Evolutionary conservation across 345 rosid genomes (phyloP), one percentile per base, ranked within the genome.

Genomic region (Excoecaria agallocha): DNA sequence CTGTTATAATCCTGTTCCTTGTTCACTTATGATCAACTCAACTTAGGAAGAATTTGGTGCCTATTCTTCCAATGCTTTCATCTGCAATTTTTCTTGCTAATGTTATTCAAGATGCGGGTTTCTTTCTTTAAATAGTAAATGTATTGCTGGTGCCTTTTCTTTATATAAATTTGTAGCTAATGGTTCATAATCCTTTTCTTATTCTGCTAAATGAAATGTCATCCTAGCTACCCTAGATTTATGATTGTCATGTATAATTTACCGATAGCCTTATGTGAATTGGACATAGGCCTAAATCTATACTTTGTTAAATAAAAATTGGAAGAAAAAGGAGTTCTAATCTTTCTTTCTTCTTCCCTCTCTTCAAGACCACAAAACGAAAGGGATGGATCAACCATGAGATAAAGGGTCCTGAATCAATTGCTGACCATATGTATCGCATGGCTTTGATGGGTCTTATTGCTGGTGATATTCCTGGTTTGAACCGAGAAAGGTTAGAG

Each of bases 371-470:
- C 56, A 80, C 82, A 6, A 80, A 80, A 66, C 63, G 74, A 30
- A 71, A 80, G 60, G 82, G 82, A 22, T 80, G 82, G 82, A 52
- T 80, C 65, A 76, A 80, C 68, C 79, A 80, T 71, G 83, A 70
- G 66, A 80, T 80, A 51, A 72, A 76, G 73, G 79, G 70, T 25
- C 74, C 83, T 4, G 83, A 80, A 72, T 80, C 79, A 52, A 71
- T 76, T 52, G 83, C 83, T 66, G 83, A 80, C 55, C 83, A 80
- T 70, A 80, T 80, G 83, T 80, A 80, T 71, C 77, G 74, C 63
- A 80, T 80, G 79, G 66, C 83, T 12, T 48, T 76, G 38, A 80
- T 80, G 83, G 76, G 71, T 68, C 72, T 80, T 15, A 71, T 80
- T 68, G 74, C 73, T 12, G 77, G 66, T 61, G 83, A 62, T 60